phyloP scores from a whole-genome alignment of 176 grass and related monocot species.

The Ananas comosus region DNA sequence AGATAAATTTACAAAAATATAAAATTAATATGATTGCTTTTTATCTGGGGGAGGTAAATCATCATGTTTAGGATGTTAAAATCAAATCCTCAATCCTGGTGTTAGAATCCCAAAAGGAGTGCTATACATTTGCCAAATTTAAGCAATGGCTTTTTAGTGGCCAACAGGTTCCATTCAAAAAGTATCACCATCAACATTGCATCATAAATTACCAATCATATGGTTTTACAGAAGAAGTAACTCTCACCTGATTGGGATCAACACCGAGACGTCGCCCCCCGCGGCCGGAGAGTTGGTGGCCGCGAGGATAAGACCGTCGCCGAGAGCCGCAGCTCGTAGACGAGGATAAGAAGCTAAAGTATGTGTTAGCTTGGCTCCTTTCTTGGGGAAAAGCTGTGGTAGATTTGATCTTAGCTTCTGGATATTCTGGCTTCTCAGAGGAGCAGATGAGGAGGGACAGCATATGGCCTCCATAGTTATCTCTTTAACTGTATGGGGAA shows the following conservation, averaged over 20 bases:
- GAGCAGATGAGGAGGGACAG: background rate
- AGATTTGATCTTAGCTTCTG: background rate
- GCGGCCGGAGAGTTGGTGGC: background rate
- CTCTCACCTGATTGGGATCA: slow-evolving; percentile 1
- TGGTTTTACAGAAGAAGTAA: background rate
- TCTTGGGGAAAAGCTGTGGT: background rate
- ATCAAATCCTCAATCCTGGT: no score
- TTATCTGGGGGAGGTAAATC: no score
- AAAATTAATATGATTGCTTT: no score
- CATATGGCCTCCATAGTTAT: background rate
- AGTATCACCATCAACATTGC: background rate
- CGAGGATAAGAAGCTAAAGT: background rate
- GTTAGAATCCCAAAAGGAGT: no score
- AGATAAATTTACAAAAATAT: background rate
- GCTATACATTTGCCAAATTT: no score
- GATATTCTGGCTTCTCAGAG: background rate
- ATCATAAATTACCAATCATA: background rate
- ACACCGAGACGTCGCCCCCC: background rate
- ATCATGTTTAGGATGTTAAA: no score
- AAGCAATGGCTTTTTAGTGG: no score
- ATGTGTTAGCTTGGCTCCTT: background rate
- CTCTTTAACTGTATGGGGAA: background rate
- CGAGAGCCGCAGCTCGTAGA: background rate
- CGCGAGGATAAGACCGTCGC: background rate
- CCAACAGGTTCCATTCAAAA: no score